Conservation (phyloP, 108 stramenopile genomes). For the Fragilariopsis cylindrus region DNA sequence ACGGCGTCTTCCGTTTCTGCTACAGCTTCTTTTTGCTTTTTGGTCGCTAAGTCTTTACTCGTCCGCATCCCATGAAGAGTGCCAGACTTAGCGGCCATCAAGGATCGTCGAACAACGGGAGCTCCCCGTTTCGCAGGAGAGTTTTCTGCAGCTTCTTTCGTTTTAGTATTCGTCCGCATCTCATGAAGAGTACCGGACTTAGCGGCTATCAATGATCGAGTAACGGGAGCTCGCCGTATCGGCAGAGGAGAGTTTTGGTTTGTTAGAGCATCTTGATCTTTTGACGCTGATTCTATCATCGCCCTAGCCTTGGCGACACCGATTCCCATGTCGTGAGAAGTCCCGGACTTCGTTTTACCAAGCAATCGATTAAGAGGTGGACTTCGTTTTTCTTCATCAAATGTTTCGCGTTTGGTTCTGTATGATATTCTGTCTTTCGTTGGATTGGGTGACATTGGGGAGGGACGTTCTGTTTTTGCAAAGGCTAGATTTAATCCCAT, state of each 20-base stretch:
- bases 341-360: conserved; percentile 20
- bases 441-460: neutral
- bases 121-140: neutral
- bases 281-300: neutral
- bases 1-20: no score
- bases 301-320: neutral
- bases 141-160: no score
- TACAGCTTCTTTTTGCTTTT: neutral
- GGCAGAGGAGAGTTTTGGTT: neutral
- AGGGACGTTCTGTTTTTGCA: conserved; percentile 1
- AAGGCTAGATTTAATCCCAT: neutral
- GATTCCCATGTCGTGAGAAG: conserved; percentile 4
- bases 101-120: conserved; percentile 5
- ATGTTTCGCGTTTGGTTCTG: neutral
- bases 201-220: conserved; percentile 13
- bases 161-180: conserved; percentile 5
- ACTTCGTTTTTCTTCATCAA: neutral
- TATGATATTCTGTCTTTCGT: no score
- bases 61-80: conserved; percentile 10
- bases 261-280: neutral
- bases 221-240: neutral
- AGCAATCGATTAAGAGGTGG: neutral
- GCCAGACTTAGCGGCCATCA: conserved; percentile 25
- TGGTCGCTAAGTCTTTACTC: neutral
- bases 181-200: conserved; percentile 25